These are phyloP conservation scores for Aspergillus alliaceus DNA, from an alignment of 2,329 filamentous ascomycete species.

Conservation along the genomic window DNA sequence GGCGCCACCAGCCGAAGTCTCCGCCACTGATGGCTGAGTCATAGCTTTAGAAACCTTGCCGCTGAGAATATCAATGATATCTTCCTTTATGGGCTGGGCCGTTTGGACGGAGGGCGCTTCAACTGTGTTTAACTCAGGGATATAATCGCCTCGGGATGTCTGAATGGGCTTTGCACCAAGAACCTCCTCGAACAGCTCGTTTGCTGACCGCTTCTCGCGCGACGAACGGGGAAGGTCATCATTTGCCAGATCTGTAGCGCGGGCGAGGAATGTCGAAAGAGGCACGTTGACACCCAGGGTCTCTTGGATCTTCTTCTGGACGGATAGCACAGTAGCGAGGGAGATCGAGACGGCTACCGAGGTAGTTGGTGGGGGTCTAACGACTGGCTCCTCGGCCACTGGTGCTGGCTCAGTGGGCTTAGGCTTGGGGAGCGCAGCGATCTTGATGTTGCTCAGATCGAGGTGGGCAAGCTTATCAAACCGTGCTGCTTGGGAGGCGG, in stretches of 20 bases:
- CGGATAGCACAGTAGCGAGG: constrained; percentile 72
- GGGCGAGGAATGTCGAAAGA: constrained; percentile 80
- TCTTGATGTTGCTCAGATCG: constrained; percentile 93
- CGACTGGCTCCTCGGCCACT: constrained; percentile 25
- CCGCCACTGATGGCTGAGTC: constrained; percentile 24
- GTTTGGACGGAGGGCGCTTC: constrained; percentile 32
- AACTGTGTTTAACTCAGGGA: constrained; percentile 67
- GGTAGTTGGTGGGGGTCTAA: constrained; percentile 30
- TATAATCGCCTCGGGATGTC: constrained; percentile 62
- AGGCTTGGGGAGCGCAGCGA: constrained; percentile 52
- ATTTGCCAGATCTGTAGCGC: constrained; percentile 84
- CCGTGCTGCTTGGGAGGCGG: constrained; percentile 67
- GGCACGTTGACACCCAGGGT: constrained; percentile 79
- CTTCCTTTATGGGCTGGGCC: constrained; percentile 53
- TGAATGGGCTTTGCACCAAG: constrained; percentile 58
- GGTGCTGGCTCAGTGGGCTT: constrained; percentile 36
- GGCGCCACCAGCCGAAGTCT: constrained; percentile 50
- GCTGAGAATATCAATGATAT: constrained; percentile 81
- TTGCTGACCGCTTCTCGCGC: constrained; percentile 64
- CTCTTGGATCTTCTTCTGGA: constrained; percentile 76
- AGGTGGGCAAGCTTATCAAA: constrained; percentile 78
- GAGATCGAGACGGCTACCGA: constrained; percentile 72
- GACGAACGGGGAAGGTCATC: constrained; percentile 73
- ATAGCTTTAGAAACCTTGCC: constrained; percentile 43
- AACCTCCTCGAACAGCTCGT: constrained; percentile 87